Base-by-base conservation (phyloP, 108 stramenopile species). In the Nitzschia putrida region DNA sequence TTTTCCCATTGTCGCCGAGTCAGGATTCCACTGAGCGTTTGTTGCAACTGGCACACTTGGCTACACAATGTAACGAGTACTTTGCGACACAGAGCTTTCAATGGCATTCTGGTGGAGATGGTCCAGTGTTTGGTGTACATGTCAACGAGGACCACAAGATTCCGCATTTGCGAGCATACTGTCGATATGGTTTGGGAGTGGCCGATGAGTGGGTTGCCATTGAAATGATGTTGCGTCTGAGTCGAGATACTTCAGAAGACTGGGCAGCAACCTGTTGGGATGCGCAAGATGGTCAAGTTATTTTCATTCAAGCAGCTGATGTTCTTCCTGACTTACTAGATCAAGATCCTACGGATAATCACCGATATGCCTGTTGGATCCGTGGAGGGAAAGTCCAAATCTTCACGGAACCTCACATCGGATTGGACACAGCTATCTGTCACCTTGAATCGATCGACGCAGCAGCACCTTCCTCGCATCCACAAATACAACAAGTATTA, bases 121-220 rank as follows among this genome's bases (percentile, higher is more conserved):
- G 90, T 3, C 84, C 84, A 16, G 75, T 91, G 8, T 91, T 91
- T 71, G 90, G 87, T n/a, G 64, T 88, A 10, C 83, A 86, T 56
- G 47, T 72, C 0, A 59, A 56, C 21, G 29, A 34, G 1, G 60
- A 50, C 7, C 42, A 67, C 20, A 53, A 44, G 10, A 66, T 80
- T n/a, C 85, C 88, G 10, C 90, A 92, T 76, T 66, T 88, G 49
- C 80, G 86, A 38, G 86, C 86, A 14, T 69, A 76, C 42, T 87
- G 80, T 64, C 72, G 61, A 24, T 92, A 92, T 53, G 83, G 81
- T 25, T 71, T 77, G 26, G 76, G 73, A 52, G 70, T 87, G 9
- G 66, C 69, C 29, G 90, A 87, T 21, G 83, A 85, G 67, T 92
- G 86, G 86, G 73, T 63, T 34, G 66, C 74, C 23, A 72, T 92